Evolutionary conservation across 108 stramenopile species (phyloP).

Genomic region (Cylindrotheca fusiformis): DNA sequence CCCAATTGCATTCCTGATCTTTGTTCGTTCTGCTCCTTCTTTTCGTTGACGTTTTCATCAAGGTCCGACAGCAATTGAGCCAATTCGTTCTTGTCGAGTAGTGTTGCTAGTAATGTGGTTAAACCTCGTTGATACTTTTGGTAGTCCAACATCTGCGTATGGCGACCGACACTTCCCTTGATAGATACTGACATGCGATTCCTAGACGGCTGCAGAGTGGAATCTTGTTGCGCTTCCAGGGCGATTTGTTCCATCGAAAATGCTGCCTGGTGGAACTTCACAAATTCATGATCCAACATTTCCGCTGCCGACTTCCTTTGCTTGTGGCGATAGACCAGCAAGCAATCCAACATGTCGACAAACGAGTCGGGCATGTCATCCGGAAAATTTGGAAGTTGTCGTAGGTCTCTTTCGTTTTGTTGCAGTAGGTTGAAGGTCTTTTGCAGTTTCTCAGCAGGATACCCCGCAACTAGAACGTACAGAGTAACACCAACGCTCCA

Average conservation of each 20-base stretch:
- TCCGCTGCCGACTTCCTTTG: conserved; percentile 54
- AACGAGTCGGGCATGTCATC: conserved; percentile 73
- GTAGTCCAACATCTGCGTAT: conserved; percentile 57
- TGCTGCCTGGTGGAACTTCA: conserved; percentile 58
- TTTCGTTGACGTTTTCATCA: conserved; percentile 16
- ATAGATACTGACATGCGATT: conserved; percentile 30
- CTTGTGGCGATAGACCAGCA: conserved; percentile 63
- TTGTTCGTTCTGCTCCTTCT: conserved; percentile 5
- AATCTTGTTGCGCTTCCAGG: conserved; percentile 28
- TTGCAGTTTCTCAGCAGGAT: conserved; percentile 70
- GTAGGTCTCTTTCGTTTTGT: conserved; percentile 37
- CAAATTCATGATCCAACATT: conserved; percentile 62
- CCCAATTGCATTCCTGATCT: conserved; percentile 16
- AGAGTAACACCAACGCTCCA: conserved; percentile 74
- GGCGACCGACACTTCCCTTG: conserved; percentile 51
- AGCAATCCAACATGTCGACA: conserved; percentile 62
- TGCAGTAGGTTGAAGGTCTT: conserved; percentile 73
- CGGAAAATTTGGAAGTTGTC: conserved; percentile 66
- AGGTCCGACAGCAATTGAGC: conserved; percentile 31
- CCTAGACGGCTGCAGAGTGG: neutral
- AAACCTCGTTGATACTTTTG: conserved; percentile 68
- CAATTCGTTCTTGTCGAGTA: conserved; percentile 43
- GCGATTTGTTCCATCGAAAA: conserved; percentile 48
- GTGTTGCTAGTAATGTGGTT: conserved; percentile 66
- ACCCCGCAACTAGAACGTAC: conserved; percentile 83